Conservation (phyloP, 2,329 filamentous ascomycete genomes). For the Colletotrichum sp. region DNA sequence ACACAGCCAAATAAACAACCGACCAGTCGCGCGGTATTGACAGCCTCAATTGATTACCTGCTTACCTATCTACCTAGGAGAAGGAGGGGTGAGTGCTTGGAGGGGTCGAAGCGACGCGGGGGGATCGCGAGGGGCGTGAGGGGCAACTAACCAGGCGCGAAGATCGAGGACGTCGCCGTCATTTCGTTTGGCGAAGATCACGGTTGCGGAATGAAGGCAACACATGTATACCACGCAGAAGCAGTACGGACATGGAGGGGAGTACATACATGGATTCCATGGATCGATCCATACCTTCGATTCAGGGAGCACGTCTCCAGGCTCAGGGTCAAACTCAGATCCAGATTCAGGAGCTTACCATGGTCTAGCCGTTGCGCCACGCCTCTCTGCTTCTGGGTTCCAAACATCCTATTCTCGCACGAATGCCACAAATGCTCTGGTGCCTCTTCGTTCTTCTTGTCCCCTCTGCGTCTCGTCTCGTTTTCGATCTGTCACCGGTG, state of each 20-base stretch:
- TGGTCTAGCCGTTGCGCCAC: background rate
- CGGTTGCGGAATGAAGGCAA: background rate
- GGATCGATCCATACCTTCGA: background rate
- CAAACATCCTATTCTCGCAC: background rate
- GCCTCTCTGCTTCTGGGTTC: background rate
- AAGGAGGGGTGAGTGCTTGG: background rate
- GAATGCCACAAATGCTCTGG: background rate
- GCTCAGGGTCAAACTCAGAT: background rate
- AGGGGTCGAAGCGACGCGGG: background rate
- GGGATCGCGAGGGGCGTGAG: background rate
- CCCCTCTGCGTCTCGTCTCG: background rate
- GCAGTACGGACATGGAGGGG: background rate
- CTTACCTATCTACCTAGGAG: no score
- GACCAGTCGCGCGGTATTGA: no score
- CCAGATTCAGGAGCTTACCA: background rate
- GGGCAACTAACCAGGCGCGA: background rate
- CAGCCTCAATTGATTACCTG: no score
- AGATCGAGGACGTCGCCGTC: background rate
- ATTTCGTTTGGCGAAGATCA: constrained; percentile 11
- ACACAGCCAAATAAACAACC: no score
- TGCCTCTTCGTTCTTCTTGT: background rate
- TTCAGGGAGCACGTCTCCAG: background rate
- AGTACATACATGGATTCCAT: background rate
- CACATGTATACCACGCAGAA: background rate
- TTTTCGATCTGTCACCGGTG: background rate